Conservation (phyloP, 192 early-diverging fungal genomes). For the Oehlia diaphana region DNA sequence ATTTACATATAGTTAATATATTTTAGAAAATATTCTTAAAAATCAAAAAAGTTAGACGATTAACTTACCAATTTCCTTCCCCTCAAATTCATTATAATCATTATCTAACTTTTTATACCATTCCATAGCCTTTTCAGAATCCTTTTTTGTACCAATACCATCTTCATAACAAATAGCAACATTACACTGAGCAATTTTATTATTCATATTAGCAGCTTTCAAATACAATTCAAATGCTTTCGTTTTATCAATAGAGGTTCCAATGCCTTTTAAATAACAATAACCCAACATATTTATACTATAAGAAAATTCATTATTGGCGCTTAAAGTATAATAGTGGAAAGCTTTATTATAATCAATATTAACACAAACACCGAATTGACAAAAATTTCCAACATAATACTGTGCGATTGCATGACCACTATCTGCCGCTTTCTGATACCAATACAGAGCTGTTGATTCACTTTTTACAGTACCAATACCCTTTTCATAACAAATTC, state of each 20-base stretch:
- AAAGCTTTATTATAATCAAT: conserved; percentile 67
- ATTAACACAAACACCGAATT: conserved; percentile 68
- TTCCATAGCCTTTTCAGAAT: background rate
- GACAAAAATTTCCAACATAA: conserved; percentile 79
- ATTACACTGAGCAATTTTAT: conserved; percentile 77
- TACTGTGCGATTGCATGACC: conserved; percentile 33
- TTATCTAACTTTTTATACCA: background rate
- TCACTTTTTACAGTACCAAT: background rate
- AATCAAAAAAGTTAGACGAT: too few species aligned
- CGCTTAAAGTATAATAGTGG: conserved; percentile 55
- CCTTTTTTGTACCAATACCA: conserved; percentile 55
- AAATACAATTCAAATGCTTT: conserved; percentile 37
- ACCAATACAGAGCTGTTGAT: background rate
- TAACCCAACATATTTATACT: conserved; percentile 59
- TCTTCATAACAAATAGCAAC: conserved; percentile 82
- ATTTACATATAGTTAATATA: too few species aligned
- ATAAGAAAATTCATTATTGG: conserved; percentile 51
- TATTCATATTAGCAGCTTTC: conserved; percentile 64
- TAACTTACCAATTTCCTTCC: too few species aligned
- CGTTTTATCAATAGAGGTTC: conserved; percentile 56
- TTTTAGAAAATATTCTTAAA: too few species aligned
- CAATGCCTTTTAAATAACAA: conserved; percentile 61
- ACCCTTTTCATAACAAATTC: background rate
- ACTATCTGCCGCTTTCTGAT: background rate
- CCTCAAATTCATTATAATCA: too few species aligned